Evolutionary conservation across 2,329 filamentous ascomycete genomes (phyloP).

Genomic region (Colletotrichum sp.): DNA sequence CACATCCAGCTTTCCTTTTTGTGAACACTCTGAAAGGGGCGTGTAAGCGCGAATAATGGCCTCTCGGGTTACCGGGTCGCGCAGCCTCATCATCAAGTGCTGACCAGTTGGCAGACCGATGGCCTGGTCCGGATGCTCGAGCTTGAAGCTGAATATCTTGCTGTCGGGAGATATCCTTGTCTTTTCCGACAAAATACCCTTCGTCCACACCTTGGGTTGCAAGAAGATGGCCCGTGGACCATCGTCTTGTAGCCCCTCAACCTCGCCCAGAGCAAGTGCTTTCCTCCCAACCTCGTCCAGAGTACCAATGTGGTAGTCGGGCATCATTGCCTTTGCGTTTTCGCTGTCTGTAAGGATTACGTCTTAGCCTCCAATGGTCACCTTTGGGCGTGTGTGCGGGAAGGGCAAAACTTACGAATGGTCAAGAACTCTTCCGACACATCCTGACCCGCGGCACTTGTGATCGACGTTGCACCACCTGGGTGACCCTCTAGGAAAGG

Average conservation of each 20-base stretch:
- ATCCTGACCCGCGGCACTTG: slow-evolving; percentile 81
- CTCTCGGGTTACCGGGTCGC: slow-evolving; percentile 72
- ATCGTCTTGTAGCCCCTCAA: slow-evolving; percentile 36
- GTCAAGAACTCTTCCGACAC: slow-evolving; percentile 88
- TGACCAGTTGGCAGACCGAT: slow-evolving; percentile 85
- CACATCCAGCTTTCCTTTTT: slow-evolving; percentile 71
- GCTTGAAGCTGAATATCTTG: slow-evolving; percentile 79
- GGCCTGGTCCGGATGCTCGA: slow-evolving; percentile 72
- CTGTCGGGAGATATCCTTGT: slow-evolving; percentile 77
- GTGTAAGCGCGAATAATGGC: slow-evolving; percentile 87
- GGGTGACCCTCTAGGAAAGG: slow-evolving; percentile 82
- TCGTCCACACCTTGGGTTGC: slow-evolving; percentile 74
- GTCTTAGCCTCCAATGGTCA: slow-evolving; percentile 28
- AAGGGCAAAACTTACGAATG: slow-evolving; percentile 71
- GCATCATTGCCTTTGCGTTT: slow-evolving; percentile 91
- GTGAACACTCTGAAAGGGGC: slow-evolving; percentile 70
- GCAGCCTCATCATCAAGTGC: slow-evolving; percentile 83
- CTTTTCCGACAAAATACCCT: slow-evolving; percentile 72
- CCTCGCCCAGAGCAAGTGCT: slow-evolving; percentile 52
- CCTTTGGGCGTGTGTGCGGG: background rate
- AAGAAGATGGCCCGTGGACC: slow-evolving; percentile 68
- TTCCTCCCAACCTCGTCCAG: slow-evolving; percentile 65
- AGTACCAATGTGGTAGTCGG: slow-evolving; percentile 81
- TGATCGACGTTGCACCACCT: slow-evolving; percentile 84
- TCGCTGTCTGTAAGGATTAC: slow-evolving; percentile 72